phyloP scores from a whole-genome alignment of 345 rosid species.

The Aurinia saxatilis region DNA sequence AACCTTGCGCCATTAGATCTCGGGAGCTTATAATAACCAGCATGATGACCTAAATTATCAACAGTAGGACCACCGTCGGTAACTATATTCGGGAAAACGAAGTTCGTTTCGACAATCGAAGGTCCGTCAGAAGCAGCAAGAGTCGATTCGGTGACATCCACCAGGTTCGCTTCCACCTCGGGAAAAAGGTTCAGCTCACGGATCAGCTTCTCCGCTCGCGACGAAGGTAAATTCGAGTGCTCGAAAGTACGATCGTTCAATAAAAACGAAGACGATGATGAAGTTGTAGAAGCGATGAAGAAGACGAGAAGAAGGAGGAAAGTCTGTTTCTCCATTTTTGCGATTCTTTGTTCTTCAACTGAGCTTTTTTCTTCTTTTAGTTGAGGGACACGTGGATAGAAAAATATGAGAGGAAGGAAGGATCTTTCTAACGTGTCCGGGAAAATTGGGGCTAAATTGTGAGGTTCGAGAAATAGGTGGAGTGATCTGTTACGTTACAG shows the following conservation, averaged over 20 bases:
- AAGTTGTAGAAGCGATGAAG: slow-evolving; percentile 19
- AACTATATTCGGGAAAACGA: slow-evolving; percentile 56
- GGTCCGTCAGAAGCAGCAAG: slow-evolving; percentile 9
- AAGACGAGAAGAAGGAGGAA: slow-evolving; percentile 19
- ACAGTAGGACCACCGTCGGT: slow-evolving; percentile 31
- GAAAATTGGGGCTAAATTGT: slow-evolving; percentile 19
- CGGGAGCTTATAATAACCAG: slow-evolving; percentile 83
- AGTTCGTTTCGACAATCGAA: slow-evolving; percentile 57
- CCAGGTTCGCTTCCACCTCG: slow-evolving; percentile 50
- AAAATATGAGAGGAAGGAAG: not conserved
- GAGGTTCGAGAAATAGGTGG: not conserved
- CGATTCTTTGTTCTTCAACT: not conserved
- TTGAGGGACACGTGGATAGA: not conserved
- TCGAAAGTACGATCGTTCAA: slow-evolving; percentile 32
- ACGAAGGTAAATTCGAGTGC: slow-evolving; percentile 48
- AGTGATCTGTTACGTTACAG: slow-evolving; percentile 12
- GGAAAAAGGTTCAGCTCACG: slow-evolving; percentile 85
- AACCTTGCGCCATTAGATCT: slow-evolving; percentile 79
- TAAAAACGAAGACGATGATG: slow-evolving; percentile 29
- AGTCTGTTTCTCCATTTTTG: slow-evolving; percentile 36
- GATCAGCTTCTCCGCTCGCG: slow-evolving; percentile 70
- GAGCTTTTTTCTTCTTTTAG: not conserved
- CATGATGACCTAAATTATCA: slow-evolving; percentile 86
- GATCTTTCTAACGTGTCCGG: not conserved
- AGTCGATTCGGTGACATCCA: slow-evolving; percentile 22